Base-by-base conservation (phyloP, 768 basidiomycete species). In the Xerocomellus chrysenteron region DNA sequence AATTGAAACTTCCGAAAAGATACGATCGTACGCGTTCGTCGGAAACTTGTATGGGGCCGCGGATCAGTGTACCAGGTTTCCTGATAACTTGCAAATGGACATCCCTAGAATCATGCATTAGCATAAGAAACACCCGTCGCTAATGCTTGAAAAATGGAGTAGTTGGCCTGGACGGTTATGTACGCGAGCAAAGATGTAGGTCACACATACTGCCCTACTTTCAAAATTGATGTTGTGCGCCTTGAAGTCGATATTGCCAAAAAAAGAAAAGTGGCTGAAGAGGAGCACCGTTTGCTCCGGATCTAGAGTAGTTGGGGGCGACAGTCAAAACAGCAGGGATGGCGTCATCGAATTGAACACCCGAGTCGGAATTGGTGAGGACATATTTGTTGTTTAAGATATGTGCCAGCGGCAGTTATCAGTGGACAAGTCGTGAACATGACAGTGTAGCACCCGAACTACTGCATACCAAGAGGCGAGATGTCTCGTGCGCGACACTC, bases 81-180 rank as follows among this genome's bases (percentile, higher is more conserved):
- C n/a, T 33, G 30, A 33, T 47, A 33, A 47, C 32, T 47, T 33
- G 30, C 30, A 47, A 47, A 30, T 33, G 80, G 74, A 59, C 82
- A 85, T 0, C 81, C 82, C 58, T 85, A 86, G 69, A 85, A 85
- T 1, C 83, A 84, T 3, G 83, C 83, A 59, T 86, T 85, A 7
- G 84, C 80, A 57, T 85, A 85, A 1, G 82, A 83, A 24, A 35
- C 3, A 5, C 13, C 13, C 33, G 33, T 35, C 13, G 13, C 33
- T 35, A 13, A 35, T 35, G 33, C 33, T 35, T 35, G 33, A 35
- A 12, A 35, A 35, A 35, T 35, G 12, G 33, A 35, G 30, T 30
- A 30, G 30, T 30, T 30, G 8, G 30, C 30, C 30, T 30, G 9
- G 9, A 30, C 30, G 30, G 30, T 30, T 33, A 33, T 33, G 33